Base-by-base conservation (phyloP, 2,329 filamentous ascomycete genomes). In the Trichophyton simii region DNA sequence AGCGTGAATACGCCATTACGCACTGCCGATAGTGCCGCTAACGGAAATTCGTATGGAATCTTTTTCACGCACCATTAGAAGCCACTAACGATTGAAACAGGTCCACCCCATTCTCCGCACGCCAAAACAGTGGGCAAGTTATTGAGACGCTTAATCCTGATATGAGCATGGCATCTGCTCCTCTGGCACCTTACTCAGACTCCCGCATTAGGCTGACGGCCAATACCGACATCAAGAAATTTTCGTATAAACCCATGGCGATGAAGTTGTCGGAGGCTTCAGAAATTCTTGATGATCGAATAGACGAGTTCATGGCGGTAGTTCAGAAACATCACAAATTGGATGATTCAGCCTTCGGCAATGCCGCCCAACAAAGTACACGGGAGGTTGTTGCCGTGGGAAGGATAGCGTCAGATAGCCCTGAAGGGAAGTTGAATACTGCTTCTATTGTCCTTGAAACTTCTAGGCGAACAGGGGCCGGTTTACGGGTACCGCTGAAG, bases 221-320 rank as follows among this genome's bases (percentile, higher is more conserved):
- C 2, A 88, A 89, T 63, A 92, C 90, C 1, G 92, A 97, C 71
- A 82, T 90, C 69, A 91, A 91, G 72, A 96, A 96, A 72, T 87
- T 96, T 67, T 84, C 80, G 0, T 99, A 97, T 75, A 94, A 91
- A 71, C 89, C 91, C 1, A 86, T 97, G 80, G 87, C 89, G 1
- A 96, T 97, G 91, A 95, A 96, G 70, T 80, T 94, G 5, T 91
- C 89, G 3, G 91, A 96, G 72, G 86, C 90, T 0, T 95, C 92
- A 3, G 91, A 96, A 72, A 89, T 96, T 52, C 81, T 97, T 6
- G 94, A 99, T 74, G 92, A 97, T 74, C 83, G 91, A 67, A 96
- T 99, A 77, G 91, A 97, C 68, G 90, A 91, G 65, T 96, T 96
- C 69, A 81, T 84, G 63, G 77, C 79, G n/a, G 73, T 91, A 1